Base-by-base conservation (phyloP, 495 filamentous ascomycete species). In the Aspergillus coremiiformis region DNA sequence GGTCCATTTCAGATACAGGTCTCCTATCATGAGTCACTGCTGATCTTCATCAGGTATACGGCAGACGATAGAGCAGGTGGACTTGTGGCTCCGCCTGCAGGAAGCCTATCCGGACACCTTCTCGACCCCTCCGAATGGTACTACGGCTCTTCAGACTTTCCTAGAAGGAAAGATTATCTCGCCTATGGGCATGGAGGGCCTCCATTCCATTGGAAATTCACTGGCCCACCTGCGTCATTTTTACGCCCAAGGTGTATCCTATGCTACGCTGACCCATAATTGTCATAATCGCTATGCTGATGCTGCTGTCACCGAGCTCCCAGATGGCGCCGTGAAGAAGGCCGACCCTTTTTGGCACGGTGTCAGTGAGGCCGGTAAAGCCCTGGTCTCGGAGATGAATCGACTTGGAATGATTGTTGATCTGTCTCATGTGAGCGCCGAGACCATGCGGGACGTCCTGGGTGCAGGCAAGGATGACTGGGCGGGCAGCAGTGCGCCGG, bases 131-230 rank as follows among this genome's bases (percentile, higher is more conserved):
- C 62, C 80, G 2, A 80, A 82, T 63, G 73, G 75, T 62, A 71
- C 65, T 30, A 76, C 77, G 0, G 85, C 89, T 5, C 53, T 82
- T 12, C 62, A 73, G 0, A 79, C 77, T 14, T 90, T 87, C 65
- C 66, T 68, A 19, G 64, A 78, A 41, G 76, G 78, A 54, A 78
- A 77, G 49, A 74, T 85, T 46, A 82, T 85, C 54, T 83, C 80
- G 3, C 89, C 90, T 7, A 67, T 91, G 12, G 88, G 84, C 12
- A 87, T 96, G 22, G 93, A 98, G 69, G 93, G 93, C 4, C 79
- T 98, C 1, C 93, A 98, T 64, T 91, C 95, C 57, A 94, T 98
- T 52, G 92, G 89, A 33, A 95, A 96, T 73, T 87, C 84, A 0
- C 67, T 85, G 9, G 78, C 89, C 17, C 87, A 84, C 46, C 74